Evolutionary conservation across 768 basidiomycete species (phyloP), one percentile per base, ranked within the genome.

Genomic region (Scleroderma bovista): DNA sequence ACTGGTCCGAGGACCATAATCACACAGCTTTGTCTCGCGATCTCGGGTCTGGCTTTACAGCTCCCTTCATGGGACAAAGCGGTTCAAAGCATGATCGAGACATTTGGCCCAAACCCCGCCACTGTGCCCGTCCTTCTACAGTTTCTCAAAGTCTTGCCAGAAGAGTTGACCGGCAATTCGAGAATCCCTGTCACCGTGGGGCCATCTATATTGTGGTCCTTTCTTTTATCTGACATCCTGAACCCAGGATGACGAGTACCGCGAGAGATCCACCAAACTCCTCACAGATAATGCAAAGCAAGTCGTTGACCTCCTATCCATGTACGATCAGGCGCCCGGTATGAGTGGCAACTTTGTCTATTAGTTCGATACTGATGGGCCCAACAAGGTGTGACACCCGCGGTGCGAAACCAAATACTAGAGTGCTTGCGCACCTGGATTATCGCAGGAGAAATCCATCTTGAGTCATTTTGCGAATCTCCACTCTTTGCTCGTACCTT

Each of bases 271-370:
- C n/a, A 63, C 70, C 22, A 66, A 69, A n/a, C 67, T 93, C 29
- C 72, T 93, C 47, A 80, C 84, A 2, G 75, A 68, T 12, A 88
- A 91, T 57, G 77, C 87, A 2, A 72, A 78, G 38, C 76, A 82
- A 61, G 81, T 98, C 10, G 62, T 97, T 44, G 80, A 84, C 37
- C 69, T 97, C 46, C 71, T 99, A 51, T 74, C 84, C 1, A 79
- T 97, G 81, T 99, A 99, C 62, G 79, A 93, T 39, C 83, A 84
- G 57, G 95, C 96, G 3, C 63, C 78, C 53, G 95, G 96, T 93
- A 60, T 52, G 86, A n/a, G n/a, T n/a, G n/a, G n/a, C n/a, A n/a
- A n/a, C n/a, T n/a, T n/a, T n/a, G n/a, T n/a, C n/a, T n/a, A n/a
- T n/a, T n/a, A 46, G 37, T 31, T 2, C 6, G 10, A 9, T 19